Percentiles rank a stretch among this genome's conserved stretches.
Evolutionary conservation across 1,284 basidiomycete genomes (phyloP).

Genomic region (Cryptococcus sp.): DNA sequence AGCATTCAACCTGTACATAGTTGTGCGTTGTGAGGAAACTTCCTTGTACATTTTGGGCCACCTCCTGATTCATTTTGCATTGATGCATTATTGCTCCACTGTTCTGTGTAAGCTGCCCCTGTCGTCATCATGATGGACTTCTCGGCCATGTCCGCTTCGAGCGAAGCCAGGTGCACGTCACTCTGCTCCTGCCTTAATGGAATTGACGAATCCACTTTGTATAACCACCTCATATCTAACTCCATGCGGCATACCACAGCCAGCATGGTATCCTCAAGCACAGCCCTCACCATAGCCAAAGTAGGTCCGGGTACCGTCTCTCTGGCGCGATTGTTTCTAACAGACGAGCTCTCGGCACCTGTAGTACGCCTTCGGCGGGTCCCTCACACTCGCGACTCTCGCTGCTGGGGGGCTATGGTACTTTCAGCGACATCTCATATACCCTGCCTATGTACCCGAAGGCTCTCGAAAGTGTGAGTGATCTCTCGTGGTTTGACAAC

Average conservation of each 20-base stretch:
- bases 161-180: background rate
- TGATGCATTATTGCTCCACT: no score
- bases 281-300: slow-evolving; percentile 57
- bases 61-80: no score
- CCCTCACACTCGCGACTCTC: slow-evolving; percentile 23
- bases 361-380: slow-evolving; percentile 39
- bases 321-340: background rate
- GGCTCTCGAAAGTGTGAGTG: slow-evolving; percentile 70
- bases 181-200: background rate
- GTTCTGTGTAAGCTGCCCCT: background rate
- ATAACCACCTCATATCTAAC: no score
- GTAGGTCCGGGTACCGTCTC: slow-evolving; percentile 44
- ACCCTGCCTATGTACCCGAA: slow-evolving; percentile 79
- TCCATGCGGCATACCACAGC: no score
- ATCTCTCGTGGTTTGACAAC: background rate
- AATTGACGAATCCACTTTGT: no score
- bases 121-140: slow-evolving; percentile 10
- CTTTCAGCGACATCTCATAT: slow-evolving; percentile 83
- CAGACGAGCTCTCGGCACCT: slow-evolving; percentile 56
- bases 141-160: background rate
- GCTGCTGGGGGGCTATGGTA: slow-evolving; percentile 70
- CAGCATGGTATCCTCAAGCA: slow-evolving; percentile 21
- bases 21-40: no score
- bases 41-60: no score
- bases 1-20: background rate